These are phyloP conservation scores for Effrenium voratum DNA, from an alignment of 73 alveolate species.

Conservation along the genomic window DNA sequence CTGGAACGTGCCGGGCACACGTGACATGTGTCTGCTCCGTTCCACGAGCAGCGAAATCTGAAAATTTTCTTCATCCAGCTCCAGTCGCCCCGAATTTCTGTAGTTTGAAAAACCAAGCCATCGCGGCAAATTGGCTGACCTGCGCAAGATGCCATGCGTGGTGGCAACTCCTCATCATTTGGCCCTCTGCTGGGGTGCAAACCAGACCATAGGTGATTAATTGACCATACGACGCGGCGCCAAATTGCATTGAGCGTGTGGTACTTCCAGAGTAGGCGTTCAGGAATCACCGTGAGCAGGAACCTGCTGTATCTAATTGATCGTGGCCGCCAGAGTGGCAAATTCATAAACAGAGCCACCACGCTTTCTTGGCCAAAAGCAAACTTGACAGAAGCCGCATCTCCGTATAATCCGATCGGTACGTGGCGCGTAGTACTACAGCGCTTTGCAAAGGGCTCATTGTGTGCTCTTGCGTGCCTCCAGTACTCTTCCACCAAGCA, in stretches of 20 bases:
- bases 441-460: not conserved
- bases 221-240: not conserved
- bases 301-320: not conserved
- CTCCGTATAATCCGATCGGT: not conserved
- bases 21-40: not conserved
- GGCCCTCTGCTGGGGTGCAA: not conserved
- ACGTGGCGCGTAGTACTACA: not conserved
- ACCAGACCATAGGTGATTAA: not conserved
- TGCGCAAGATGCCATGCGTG: not conserved
- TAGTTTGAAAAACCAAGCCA: not conserved
- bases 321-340: not conserved
- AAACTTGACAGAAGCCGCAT: not conserved
- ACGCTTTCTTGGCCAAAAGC: not conserved
- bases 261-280: not conserved
- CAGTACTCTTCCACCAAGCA: not conserved
- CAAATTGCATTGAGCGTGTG: not conserved
- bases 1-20: not conserved
- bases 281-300: not conserved
- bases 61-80: not conserved
- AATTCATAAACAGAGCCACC: not conserved
- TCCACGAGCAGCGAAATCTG: not conserved
- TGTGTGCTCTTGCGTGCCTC: not conserved
- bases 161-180: not conserved
- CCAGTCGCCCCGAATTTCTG: constrained; percentile 13
- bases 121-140: not conserved